A percentile compares a stretch with the other conserved stretches of the same genome.
These are phyloP conservation scores for Middelhovenomyces tepae DNA, from an alignment of 805 yeast genomes.

Conservation along the genomic window DNA sequence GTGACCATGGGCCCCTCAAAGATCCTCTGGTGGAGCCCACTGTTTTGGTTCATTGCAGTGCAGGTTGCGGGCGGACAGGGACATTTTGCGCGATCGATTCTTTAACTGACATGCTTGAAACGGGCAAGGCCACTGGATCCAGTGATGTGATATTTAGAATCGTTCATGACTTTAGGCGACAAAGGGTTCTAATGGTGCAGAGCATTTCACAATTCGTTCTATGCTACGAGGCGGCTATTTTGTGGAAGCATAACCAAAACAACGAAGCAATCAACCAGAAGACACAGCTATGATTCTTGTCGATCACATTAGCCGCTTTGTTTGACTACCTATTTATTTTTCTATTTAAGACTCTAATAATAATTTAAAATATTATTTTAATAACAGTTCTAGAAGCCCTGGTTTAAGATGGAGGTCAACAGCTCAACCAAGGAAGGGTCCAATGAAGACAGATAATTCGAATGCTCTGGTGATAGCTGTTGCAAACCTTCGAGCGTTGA, in stretches of 20 bases:
- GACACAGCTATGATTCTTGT: too few species aligned
- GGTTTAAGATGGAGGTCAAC: too few species aligned
- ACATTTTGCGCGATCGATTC: constrained; percentile 48
- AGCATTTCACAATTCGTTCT: constrained; percentile 64
- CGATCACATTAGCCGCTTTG: too few species aligned
- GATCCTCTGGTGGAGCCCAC: constrained; percentile 30
- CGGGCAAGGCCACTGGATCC: neutral
- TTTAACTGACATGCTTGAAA: constrained; percentile 34
- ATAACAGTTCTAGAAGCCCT: too few species aligned
- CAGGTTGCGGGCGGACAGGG: constrained; percentile 97
- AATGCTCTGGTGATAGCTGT: too few species aligned
- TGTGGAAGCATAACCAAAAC: constrained; percentile 26
- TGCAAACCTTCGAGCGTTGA: too few species aligned
- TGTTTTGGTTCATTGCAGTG: constrained; percentile 80
- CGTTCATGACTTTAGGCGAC: constrained; percentile 60
- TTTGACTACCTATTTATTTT: too few species aligned
- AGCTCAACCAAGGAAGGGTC: too few species aligned
- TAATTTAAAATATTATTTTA: too few species aligned
- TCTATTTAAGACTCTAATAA: too few species aligned
- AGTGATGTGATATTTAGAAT: constrained; percentile 53
- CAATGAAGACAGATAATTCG: too few species aligned
- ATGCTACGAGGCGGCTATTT: constrained; percentile 54
- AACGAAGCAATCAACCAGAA: too few species aligned
- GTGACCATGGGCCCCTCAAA: neutral
- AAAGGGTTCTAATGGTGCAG: constrained; percentile 79